Evolutionary conservation across 495 filamentous ascomycete genomes (phyloP), one percentile per base, ranked within the genome.

Genomic region (Bombardia bombarda): DNA sequence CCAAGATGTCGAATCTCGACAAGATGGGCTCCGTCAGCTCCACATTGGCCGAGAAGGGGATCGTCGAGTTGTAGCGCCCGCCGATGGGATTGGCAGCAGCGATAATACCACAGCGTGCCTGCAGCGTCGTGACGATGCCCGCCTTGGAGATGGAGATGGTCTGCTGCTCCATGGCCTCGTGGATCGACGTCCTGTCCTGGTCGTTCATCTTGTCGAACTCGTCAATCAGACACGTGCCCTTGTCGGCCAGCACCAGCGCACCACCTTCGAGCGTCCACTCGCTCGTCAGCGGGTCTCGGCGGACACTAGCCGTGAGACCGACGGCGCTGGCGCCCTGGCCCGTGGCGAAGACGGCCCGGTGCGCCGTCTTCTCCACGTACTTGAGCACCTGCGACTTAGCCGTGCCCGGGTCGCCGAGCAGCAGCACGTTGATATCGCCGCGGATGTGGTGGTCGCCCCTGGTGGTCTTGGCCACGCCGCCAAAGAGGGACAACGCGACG

Each of bases 161-260:
- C 61, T 99, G 93, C 64, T 99, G 93, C 63, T 99, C 93, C 93
- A 99, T 99, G 45, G 93, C 93, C 73, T 99, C 93, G 74, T 99
- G 93, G 60, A 99, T 99, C 18, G 86, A 93, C 1, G 93, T 99
- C 32, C 92, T 64, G 61, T 99, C 93, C 54, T 97, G 88, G 60
- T 99, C 93, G 66, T 99, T 99, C 93, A 99, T 99, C 74, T 99
- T 99, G 76, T 99, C 93, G 63, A 99, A 99, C 63, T 99, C 93
- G 61, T 99, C 93, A 52, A 99, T 99, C 23, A 99, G 72, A 58
- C 93, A 99, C 26, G 87, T 93, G 32, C 93, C 93, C 45, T 86
- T 83, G 63, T 99, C 93, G 20, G 93, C 93, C 26, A 99, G 76
- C 41, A 99, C 93, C 16, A 99, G 71, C 2, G 93, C 93, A 54